Evolutionary conservation across 495 filamentous ascomycete species (phyloP).

Genomic region (Penicillium soppii): DNA sequence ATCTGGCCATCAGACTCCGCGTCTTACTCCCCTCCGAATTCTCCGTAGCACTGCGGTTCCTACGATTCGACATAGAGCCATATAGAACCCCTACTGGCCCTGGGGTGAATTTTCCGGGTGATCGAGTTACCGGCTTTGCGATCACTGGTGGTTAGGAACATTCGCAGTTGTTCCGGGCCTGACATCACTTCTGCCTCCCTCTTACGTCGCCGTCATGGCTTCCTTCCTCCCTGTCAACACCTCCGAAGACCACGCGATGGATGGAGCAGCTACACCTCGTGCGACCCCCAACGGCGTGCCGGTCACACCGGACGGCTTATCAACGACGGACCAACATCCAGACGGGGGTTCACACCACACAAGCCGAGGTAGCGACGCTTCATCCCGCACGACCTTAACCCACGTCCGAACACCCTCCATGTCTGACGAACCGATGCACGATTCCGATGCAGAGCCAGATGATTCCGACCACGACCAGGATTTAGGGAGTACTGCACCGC

Average conservation of each 20-base stretch:
- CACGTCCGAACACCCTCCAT: conserved; percentile 35
- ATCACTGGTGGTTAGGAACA: conserved; percentile 21
- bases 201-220: conserved; percentile 45
- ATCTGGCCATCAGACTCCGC: conserved; percentile 17
- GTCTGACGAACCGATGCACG: conserved; percentile 77
- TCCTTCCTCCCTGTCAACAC: conserved; percentile 79
- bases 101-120: conserved; percentile 19
- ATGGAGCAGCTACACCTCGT: conserved; percentile 61
- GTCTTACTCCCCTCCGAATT: conserved; percentile 22
- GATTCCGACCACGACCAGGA: conserved; percentile 74
- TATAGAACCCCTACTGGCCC: conserved; percentile 17
- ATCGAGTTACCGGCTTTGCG: conserved; percentile 24
- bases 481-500: conserved; percentile 61
- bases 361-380: conserved; percentile 11
- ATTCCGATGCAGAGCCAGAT: conserved; percentile 71
- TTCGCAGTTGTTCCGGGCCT: conserved; percentile 27
- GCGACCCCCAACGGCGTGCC: conserved; percentile 46
- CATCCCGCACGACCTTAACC: conserved; percentile 10
- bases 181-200: conserved; percentile 43
- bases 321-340: conserved; percentile 21
- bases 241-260: conserved; percentile 51
- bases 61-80: conserved; percentile 12
- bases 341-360: conserved; percentile 10
- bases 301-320: conserved; percentile 30
- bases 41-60: conserved; percentile 19